Percentiles rank a stretch among this genome's conserved stretches.
These are phyloP conservation scores for Stereum hirsutum DNA, from an alignment of 1,284 basidiomycete species.

Conservation along the genomic window DNA sequence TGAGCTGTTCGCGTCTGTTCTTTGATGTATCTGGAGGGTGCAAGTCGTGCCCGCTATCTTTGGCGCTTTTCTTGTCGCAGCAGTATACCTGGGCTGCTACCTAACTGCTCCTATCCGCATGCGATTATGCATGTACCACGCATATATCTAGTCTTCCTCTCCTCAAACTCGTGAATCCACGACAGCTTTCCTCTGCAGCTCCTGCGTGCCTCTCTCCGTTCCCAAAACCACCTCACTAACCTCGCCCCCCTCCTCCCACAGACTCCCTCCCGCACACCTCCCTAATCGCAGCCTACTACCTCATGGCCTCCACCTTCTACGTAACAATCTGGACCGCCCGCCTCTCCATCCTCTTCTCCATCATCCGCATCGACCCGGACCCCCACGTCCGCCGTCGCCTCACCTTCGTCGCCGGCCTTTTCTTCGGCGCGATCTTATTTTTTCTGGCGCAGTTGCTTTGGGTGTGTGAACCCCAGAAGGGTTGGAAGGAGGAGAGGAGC, in stretches of 20 bases:
- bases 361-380: slow-evolving; percentile 34
- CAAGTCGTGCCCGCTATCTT: no score
- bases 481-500: slow-evolving; percentile 24
- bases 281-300: slow-evolving; percentile 33
- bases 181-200: no score
- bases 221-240: slow-evolving; percentile 1
- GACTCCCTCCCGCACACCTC: slow-evolving; percentile 16
- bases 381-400: slow-evolving; percentile 16
- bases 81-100: no score
- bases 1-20: no score
- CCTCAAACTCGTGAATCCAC: no score
- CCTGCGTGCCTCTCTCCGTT: no score
- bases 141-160: no score
- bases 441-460: slow-evolving; percentile 29
- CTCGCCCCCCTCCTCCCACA: not conserved
- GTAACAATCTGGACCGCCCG: slow-evolving; percentile 35
- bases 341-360: slow-evolving; percentile 35
- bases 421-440: slow-evolving; percentile 21
- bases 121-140: no score
- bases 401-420: slow-evolving; percentile 19
- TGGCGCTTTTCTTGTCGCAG: no score
- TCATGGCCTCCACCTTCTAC: slow-evolving; percentile 34
- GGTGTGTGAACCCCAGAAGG: slow-evolving; percentile 25
- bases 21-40: no score
- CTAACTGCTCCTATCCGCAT: no score